Conservation (phyloP, 2,329 filamentous ascomycete species). For the Penicillium carneum region DNA sequence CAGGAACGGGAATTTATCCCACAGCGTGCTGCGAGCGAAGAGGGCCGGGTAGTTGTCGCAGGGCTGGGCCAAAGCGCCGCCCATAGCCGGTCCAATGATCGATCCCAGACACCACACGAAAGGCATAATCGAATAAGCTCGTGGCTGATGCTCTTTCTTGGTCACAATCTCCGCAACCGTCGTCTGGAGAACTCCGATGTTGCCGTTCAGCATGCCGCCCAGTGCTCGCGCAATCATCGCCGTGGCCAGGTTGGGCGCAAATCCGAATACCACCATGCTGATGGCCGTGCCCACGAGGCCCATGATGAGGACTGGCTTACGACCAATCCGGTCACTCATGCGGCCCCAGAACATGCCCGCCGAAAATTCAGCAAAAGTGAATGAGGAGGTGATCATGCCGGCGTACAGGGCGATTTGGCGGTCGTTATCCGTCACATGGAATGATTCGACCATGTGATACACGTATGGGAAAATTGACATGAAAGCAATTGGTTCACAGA, state of each 20-base stretch:
- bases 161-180: constrained; percentile 94
- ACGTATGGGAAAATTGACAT: constrained; percentile 99
- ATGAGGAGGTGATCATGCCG: constrained; percentile 94
- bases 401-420: constrained; percentile 88
- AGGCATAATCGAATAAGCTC: constrained; percentile 96
- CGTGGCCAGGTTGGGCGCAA: constrained; percentile 79
- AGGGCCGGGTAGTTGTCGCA: constrained; percentile 79
- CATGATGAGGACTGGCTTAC: constrained; percentile 88
- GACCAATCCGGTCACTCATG: constrained; percentile 87
- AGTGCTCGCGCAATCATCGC: constrained; percentile 87
- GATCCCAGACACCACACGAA: constrained; percentile 98
- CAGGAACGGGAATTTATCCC: constrained; percentile 87
- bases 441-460: constrained; percentile 95
- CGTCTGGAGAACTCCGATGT: constrained; percentile 93
- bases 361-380: constrained; percentile 93
- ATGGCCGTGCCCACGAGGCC: constrained; percentile 90
- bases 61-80: constrained; percentile 86
- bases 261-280: constrained; percentile 92
- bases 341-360: constrained; percentile 92
- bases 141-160: constrained; percentile 89
- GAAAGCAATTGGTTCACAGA: constrained; percentile 98
- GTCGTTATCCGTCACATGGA: constrained; percentile 79
- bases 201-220: constrained; percentile 91
- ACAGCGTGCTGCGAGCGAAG: constrained; percentile 77
- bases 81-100: constrained; percentile 89